Base-by-base conservation (phyloP, 371 early-diverging fungal species). In the Rhizopus delemar region DNA sequence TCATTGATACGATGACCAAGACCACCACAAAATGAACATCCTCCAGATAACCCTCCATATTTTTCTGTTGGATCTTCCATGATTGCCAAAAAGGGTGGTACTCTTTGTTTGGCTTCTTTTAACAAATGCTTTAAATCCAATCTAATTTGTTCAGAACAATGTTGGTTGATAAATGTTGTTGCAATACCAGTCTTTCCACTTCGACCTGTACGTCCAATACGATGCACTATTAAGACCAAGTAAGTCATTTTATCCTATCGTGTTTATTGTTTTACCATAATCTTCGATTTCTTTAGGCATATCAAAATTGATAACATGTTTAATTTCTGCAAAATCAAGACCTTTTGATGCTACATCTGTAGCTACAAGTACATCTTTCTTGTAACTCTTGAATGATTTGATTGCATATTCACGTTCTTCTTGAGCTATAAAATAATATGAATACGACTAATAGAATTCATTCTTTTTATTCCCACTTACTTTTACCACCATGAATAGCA, bases 121-220 rank as follows among this genome's bases (percentile, higher is more conserved):
- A 99, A 73, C 48, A 98, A 76, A 58, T 96, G 92, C 71, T 97
- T 95, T 57, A 99, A 78, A 78, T 95, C 98, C 28, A 94, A 71
- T 63, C 94, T 76, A 60, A 96, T 92, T 56, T 94, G 93, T 60
- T 93, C 91, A 1, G 93, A 89, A 43, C 88, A 88, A 32, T 85
- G 80, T 45, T 81, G 87, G 65, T 94, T 94, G 66, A 99, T 94
- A 77, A 98, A 99, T 3, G 99, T 97, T 0, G 96, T 94, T 0
- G 99, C 94, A 3, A 93, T 80, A 48, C 99, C 99, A 0, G 96
- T 95, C 71, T 93, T 93, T 9, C 97, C 97, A 9, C 93, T 91
- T 63, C 99, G 94, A 60, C 99, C 99, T n/a, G 99, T 99, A 76
- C 99, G 87, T 60, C 99, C 99, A 62, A 99, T 97, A 52, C 99